These are phyloP conservation scores for Cavenderia fasciculata DNA, from an alignment of 78 protist genomes.

Conservation along the genomic window DNA sequence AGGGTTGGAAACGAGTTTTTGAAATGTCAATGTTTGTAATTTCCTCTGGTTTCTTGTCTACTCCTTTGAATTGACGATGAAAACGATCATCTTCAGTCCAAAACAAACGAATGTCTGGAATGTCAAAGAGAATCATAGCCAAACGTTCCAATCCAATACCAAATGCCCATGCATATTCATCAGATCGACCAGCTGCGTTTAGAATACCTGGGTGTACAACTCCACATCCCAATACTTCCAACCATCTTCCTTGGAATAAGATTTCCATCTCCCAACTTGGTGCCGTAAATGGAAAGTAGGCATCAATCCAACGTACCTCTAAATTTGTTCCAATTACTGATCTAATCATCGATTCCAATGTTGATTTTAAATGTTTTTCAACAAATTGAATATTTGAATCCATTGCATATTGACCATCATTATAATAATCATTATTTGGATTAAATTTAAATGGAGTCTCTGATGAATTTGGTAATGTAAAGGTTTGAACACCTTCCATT, in stretches of 20 bases:
- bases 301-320: conserved; percentile 88
- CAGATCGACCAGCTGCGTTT: neutral
- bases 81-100: conserved; percentile 94
- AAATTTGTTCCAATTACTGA: conserved; percentile 56
- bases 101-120: conserved; percentile 96
- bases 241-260: conserved; percentile 87
- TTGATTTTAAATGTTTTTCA: conserved; percentile 57
- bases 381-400: neutral
- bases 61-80: conserved; percentile 75
- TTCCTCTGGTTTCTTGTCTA: neutral
- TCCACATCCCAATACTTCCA: conserved; percentile 94
- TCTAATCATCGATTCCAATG: conserved; percentile 58
- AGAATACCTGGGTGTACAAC: conserved; percentile 84
- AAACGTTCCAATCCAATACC: conserved; percentile 96
- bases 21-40: neutral
- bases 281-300: conserved; percentile 94
- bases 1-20: conserved; percentile 34
- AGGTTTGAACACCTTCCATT: conserved; percentile 85
- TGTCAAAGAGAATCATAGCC: conserved; percentile 93
- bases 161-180: conserved; percentile 93
- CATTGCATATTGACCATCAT: neutral
- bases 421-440: conserved; percentile 17
- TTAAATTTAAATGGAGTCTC: neutral
- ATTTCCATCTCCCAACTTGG: conserved; percentile 93
- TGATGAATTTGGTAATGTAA: neutral